Conservation (phyloP, 345 rosid species). For the Viola odorata region DNA sequence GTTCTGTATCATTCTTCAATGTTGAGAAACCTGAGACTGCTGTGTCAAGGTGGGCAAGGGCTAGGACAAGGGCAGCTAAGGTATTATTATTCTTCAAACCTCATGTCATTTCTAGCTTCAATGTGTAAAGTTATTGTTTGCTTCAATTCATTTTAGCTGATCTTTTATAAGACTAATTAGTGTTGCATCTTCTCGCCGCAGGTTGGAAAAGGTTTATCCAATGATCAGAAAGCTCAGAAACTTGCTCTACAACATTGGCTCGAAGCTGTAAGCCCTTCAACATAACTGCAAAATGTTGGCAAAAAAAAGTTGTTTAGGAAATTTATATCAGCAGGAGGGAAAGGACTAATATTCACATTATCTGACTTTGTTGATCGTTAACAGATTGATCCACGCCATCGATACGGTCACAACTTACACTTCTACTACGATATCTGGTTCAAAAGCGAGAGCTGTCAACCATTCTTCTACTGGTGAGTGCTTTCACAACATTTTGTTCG, state of each 20-base stretch:
- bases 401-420: constrained; percentile 68
- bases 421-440: constrained; percentile 59
- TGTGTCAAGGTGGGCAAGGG: constrained; percentile 84
- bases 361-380: neutral
- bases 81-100: constrained; percentile 17
- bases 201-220: constrained; percentile 87
- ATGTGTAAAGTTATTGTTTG: neutral
- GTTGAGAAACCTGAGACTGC: constrained; percentile 73
- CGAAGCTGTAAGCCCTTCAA: constrained; percentile 69
- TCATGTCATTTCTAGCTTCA: neutral
- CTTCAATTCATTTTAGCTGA: neutral
- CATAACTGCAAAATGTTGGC: neutral
- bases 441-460: constrained; percentile 44
- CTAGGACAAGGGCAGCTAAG: constrained; percentile 90
- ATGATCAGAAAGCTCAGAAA: constrained; percentile 85
- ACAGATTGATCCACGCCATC: constrained; percentile 68
- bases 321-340: neutral
- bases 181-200: constrained; percentile 17
- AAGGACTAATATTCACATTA: neutral
- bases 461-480: constrained; percentile 65
- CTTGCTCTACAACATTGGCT: constrained; percentile 92
- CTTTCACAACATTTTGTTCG: neutral
- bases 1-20: constrained; percentile 57
- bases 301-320: neutral
- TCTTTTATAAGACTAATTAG: neutral